Percentiles rank a stretch among this genome's conserved stretches.
Evolutionary conservation across 768 basidiomycete species (phyloP).

Genomic region (Podaxis carcinomalis): DNA sequence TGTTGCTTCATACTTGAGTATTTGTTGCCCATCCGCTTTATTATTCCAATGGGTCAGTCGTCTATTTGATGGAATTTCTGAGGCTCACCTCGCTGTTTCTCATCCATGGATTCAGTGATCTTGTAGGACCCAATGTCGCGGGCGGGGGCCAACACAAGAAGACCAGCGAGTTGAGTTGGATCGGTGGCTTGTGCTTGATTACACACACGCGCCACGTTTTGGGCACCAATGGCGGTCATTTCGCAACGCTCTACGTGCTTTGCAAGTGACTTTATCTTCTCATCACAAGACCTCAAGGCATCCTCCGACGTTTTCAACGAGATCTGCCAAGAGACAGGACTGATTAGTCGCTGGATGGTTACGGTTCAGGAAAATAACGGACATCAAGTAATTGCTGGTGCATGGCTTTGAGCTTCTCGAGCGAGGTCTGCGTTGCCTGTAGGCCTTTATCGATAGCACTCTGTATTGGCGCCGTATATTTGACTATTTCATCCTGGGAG

Average conservation of each 20-base stretch:
- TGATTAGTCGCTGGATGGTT: background rate
- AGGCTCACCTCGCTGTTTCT: background rate
- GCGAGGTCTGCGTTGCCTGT: background rate
- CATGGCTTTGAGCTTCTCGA: background rate
- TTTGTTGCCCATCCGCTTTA: background rate
- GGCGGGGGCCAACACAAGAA: background rate
- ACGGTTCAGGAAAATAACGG: background rate
- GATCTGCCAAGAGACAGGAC: background rate
- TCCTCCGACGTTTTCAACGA: background rate
- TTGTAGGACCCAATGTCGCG: background rate
- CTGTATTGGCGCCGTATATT: background rate
- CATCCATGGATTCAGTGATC: background rate
- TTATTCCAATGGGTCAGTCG: background rate
- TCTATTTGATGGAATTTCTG: background rate
- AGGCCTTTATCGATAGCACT: background rate
- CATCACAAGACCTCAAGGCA: background rate
- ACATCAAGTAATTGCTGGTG: background rate
- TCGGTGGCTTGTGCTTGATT: background rate
- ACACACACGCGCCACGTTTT: background rate
- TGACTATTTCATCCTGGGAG: background rate
- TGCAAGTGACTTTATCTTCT: background rate
- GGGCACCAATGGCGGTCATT: background rate
- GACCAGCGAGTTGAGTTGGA: background rate
- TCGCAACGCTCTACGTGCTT: background rate
- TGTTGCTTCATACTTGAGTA: background rate